Evolutionary conservation across 2,329 filamentous ascomycete species (phyloP), one percentile per base, ranked within the genome.

Genomic region (Alternaria ventricosa): DNA sequence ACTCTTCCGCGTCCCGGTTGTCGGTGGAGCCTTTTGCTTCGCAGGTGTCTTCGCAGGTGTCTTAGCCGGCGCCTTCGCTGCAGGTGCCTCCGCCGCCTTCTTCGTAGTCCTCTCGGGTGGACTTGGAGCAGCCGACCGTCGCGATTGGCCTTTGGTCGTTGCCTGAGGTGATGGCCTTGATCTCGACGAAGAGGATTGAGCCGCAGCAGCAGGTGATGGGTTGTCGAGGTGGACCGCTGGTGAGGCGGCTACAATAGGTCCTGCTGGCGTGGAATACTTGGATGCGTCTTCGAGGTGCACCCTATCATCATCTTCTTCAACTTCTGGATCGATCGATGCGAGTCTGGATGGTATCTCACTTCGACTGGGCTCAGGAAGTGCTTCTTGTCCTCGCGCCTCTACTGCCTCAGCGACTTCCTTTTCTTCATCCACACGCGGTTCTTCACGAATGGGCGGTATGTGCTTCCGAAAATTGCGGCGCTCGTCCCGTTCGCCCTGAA

Each of bases 171-270:
- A 41, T 41, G 8, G 15, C 9, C 4, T 41, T 41, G 33, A n/a
- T n/a, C 4, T 18, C 8, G 4, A 8, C 9, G 33, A 41, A 18
- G 33, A 41, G 4, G 15, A n/a, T n/a, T 41, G 33, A n/a, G 13
- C 2, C 13, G 7, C 33, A 41, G 33, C 8, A n/a, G 33, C 15
- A n/a, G 33, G 15, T 6, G 3, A n/a, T n/a, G 33, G 33, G 33
- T 41, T 18, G 15, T 18, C 33, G 33, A n/a, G 15, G 8, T 9
- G 15, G 33, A 41, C 33, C 1, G 33, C 15, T 41, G 33, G 33
- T 0, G 33, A 41, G 8, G 15, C 15, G 1, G 33, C 1, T 0
- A 9, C 13, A 1, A n/a, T 36, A 36, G 15, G 0, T 36, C 4
- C 33, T 36, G 33, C 1, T n/a, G 33, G n/a, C 6, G 7, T 8